Evolutionary conservation across 345 rosid genomes (phyloP), one percentile per base, ranked within the genome.

Genomic region (Corchorus capsularis): DNA sequence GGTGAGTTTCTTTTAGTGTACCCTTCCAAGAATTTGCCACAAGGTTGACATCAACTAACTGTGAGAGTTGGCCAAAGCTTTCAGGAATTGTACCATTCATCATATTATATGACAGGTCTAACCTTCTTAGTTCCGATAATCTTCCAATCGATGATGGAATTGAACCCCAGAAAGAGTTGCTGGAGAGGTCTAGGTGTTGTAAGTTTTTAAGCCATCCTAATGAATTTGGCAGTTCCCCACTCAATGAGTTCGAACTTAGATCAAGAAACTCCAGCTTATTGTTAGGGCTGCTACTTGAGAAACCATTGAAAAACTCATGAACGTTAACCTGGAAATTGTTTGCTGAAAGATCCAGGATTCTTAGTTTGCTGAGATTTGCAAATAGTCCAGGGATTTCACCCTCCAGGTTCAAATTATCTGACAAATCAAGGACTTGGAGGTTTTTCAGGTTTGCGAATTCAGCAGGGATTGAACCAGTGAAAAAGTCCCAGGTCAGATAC

Each of bases 31-130:
- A 72, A 77, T 90, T 90, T 0, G 57, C 62, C 49, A 88, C 49
- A 35, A 90, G 81, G 77, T 83, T 82, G 27, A 81, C 71, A 61
- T 64, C 73, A 41, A 49, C 73, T 4, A 90, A 82, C 65, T 80
- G 63, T 27, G 71, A 62, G 52, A 88, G 87, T 69, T 83, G 39
- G 63, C 91, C 91, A 5, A 88, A 79, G 72, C 83, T 78, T 74
- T 83, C 80, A 16, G 91, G 86, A 66, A 90, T 79, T 56, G 81
- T 63, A n/a, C 90, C 92, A 60, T 85, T 81, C 84, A 88, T 89
- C 53, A 35, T 41, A 45, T 88, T 90, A 63, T 54, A 78, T 8
- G 85, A 84, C 64, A 90, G 83, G 69, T 84, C 89, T 37, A 90
- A 49, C 66, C 46, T 78, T 75, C 77, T 78, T 43, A 88, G 68